phyloP scores from a whole-genome alignment of 495 filamentous ascomycete genomes.

The Hapsidospora chrysogenum region DNA sequence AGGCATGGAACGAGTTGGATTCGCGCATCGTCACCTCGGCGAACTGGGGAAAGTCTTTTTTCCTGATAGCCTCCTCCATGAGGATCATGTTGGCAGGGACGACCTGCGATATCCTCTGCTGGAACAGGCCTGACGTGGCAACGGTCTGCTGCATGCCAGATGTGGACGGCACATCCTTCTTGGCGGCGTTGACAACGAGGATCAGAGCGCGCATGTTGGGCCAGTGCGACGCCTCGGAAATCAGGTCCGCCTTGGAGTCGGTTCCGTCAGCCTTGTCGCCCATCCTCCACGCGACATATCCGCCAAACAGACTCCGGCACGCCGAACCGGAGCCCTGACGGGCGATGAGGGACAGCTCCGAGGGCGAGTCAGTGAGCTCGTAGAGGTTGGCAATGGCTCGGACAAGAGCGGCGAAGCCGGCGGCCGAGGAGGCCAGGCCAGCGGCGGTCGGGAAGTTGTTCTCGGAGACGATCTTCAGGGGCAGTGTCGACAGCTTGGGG shows the following conservation, averaged over 20 bases:
- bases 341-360: conserved; percentile 72
- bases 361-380: conserved; percentile 56
- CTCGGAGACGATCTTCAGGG: conserved; percentile 70
- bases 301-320: conserved; percentile 80
- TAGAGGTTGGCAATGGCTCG: conserved; percentile 87
- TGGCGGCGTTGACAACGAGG: conserved; percentile 76
- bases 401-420: conserved; percentile 89
- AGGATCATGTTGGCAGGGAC: conserved; percentile 73
- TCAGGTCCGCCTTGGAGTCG: conserved; percentile 71
- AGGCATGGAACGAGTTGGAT: conserved; percentile 91
- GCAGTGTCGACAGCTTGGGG: conserved; percentile 56
- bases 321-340: conserved; percentile 92
- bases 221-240: conserved; percentile 80
- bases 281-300: conserved; percentile 86
- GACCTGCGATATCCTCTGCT: conserved; percentile 47
- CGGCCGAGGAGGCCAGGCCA: conserved; percentile 83
- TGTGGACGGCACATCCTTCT: conserved; percentile 86
- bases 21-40: conserved; percentile 87
- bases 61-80: conserved; percentile 68
- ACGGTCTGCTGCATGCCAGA: conserved; percentile 96
- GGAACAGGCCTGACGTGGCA: conserved; percentile 67
- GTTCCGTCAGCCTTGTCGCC: conserved; percentile 55
- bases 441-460: conserved; percentile 99
- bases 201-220: conserved; percentile 84
- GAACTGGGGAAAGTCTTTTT: conserved; percentile 71